These are phyloP conservation scores for Cerrena zonata DNA, from an alignment of 1,284 basidiomycete genomes.

Conservation along the genomic window DNA sequence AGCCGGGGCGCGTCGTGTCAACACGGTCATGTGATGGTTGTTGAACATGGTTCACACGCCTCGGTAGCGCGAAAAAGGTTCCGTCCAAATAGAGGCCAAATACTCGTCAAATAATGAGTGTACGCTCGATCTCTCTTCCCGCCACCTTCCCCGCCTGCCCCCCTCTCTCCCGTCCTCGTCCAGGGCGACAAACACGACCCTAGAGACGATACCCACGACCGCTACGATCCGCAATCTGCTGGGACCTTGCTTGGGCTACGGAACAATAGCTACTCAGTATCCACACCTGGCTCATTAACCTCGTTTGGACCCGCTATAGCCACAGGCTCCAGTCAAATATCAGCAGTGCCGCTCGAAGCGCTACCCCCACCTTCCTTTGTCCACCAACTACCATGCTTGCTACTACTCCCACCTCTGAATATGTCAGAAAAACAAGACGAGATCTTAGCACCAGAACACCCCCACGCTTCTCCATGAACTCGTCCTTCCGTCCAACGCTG, in stretches of 20 bases:
- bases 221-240: constrained; percentile 6
- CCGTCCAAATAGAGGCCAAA: constrained; percentile 21
- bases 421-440: constrained; percentile 31
- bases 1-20: background rate
- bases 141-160: constrained; percentile 13
- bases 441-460: constrained; percentile 33
- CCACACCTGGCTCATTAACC: constrained; percentile 9
- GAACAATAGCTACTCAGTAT: constrained; percentile 11
- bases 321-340: constrained; percentile 12
- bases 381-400: constrained; percentile 31
- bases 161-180: constrained; percentile 11
- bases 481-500: constrained; percentile 48
- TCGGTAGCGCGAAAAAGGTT: constrained; percentile 6
- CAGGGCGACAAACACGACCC: constrained; percentile 20
- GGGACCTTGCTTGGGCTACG: constrained; percentile 1
- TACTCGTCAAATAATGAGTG: background rate
- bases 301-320: constrained; percentile 9
- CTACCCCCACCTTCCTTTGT: constrained; percentile 24
- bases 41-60: constrained; percentile 34
- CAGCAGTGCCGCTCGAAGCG: constrained; percentile 14
- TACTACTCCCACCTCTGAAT: constrained; percentile 31
- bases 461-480: constrained; percentile 23
- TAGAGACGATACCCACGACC: constrained; percentile 11
- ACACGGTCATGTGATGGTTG: constrained; percentile 35
- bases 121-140: constrained; percentile 15